Base-by-base conservation (phyloP, 2,329 filamentous ascomycete genomes). In the Orbilia brochopaga region DNA sequence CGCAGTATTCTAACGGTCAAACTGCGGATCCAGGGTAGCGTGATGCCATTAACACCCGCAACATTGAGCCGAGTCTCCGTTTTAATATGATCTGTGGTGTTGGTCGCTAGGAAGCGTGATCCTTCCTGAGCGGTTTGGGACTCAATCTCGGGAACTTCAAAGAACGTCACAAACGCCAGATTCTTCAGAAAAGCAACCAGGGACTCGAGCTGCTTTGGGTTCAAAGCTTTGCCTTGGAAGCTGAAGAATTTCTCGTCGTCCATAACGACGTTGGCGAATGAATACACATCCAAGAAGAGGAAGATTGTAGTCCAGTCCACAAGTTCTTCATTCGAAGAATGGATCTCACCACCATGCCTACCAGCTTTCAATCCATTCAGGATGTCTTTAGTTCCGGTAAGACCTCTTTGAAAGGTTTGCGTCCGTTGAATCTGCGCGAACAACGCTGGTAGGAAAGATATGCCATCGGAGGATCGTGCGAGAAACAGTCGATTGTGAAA, bases 241-340 rank as follows among this genome's bases (percentile, higher is more conserved):
- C 86, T 85, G 73, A 96, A 89, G 78, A 99, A 99, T 76, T 99
- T 94, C 75, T 97, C 93, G 74, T 99, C 94, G 75, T 99, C 94
- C 78, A 93, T 96, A 35, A 97, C 86, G 75, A 94, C 90, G 11
- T 97, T 82, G 1, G 97, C 87, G 78, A 97, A 97, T 1, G 90
- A 91, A 78, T 97, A 99, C 0, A 99, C 84, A 76, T 99, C 94
- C 4, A 99, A 83, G 77, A 99, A 97, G 0, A 99, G 84, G 0
- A 97, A 82, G 46, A 96, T 86, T 0, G 94, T 88, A 17, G 89
- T 88, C 94, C 94, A 99, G 78, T 97, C 91, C n/a, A 48, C 48
- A 17, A 23, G n/a, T n/a, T 35, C 23, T 8, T n/a, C 5, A 15
- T 23, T 17, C 6, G 42, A 17, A 11, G 57, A 32, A 15, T 56